Percentiles rank a stretch among this genome's conserved stretches.
Conservation (phyloP, 164 flowering plant species). For the Magnolia kwangsiensis region DNA sequence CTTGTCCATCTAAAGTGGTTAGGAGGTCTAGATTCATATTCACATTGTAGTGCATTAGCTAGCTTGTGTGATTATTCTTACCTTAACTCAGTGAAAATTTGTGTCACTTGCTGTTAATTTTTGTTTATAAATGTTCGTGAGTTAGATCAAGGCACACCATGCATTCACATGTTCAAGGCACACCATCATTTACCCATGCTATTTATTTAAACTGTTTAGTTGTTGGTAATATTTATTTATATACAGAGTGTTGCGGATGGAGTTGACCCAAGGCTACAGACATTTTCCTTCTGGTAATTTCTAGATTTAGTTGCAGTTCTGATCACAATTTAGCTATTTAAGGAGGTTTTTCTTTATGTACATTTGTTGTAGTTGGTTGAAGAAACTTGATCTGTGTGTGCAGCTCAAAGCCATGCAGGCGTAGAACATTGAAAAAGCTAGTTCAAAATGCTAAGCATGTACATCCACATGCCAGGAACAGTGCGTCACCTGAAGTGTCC, state of each 20-base stretch:
- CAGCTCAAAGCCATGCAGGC: slow-evolving; percentile 63
- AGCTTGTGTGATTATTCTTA: neutral
- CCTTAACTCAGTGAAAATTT: neutral
- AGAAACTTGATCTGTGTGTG: neutral
- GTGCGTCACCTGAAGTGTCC: slow-evolving; percentile 37
- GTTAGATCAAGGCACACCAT: neutral
- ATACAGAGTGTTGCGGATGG: slow-evolving; percentile 65
- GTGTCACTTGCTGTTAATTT: neutral
- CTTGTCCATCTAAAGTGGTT: neutral
- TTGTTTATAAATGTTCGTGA: neutral
- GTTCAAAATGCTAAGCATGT: slow-evolving; percentile 42
- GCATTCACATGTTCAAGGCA: neutral
- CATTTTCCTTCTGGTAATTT: slow-evolving; percentile 71
- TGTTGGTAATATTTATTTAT: slow-evolving; percentile 1
- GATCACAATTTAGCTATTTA: neutral
- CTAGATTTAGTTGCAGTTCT: neutral
- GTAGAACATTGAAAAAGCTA: slow-evolving; percentile 32
- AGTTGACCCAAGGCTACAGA: slow-evolving; percentile 54
- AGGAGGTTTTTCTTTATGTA: neutral
- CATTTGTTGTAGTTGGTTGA: neutral
- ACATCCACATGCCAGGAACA: slow-evolving; percentile 28
- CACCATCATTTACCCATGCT: neutral
- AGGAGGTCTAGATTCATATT: neutral
- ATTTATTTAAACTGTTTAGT: neutral
- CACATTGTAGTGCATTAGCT: neutral